These are phyloP conservation scores for Rhizophora apiculata DNA, from an alignment of 345 rosid species.

Conservation along the genomic window DNA sequence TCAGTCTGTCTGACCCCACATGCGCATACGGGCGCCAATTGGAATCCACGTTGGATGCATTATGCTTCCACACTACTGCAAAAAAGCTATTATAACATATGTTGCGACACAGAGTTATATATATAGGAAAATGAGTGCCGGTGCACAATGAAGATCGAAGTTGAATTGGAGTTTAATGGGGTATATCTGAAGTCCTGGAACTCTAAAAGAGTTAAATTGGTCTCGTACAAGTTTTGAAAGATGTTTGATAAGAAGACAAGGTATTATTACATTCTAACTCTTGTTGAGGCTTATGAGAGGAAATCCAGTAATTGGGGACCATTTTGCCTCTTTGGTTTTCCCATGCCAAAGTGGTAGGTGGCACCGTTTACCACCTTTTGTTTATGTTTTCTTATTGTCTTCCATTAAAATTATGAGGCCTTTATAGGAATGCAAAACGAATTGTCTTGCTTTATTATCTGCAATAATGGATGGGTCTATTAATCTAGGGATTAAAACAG, in stretches of 20 bases:
- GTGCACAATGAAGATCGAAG: too few species aligned
- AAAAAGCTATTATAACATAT: neutral
- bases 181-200: neutral
- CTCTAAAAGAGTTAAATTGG: constrained; percentile 4
- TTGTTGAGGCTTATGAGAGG: too few species aligned
- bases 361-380: neutral
- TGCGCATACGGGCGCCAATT: constrained; percentile 13
- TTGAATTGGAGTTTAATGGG: too few species aligned
- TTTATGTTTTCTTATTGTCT: neutral
- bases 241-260: constrained; percentile 22
- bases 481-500: neutral
- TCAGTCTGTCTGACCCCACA: constrained; percentile 14
- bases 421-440: neutral
- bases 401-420: neutral
- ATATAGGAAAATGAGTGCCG: too few species aligned
- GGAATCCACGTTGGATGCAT: constrained; percentile 42
- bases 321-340: constrained; percentile 8
- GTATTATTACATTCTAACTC: constrained; percentile 2
- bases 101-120: neutral
- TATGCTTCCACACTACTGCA: constrained; percentile 9
- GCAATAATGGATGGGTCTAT: constrained; percentile 6
- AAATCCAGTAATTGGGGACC: constrained; percentile 9
- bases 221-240: neutral
- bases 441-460: neutral
- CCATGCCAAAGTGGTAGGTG: neutral